These are phyloP conservation scores for Pseudogymnoascus sp. DNA, from an alignment of 2,329 filamentous ascomycete species.

Conservation along the genomic window DNA sequence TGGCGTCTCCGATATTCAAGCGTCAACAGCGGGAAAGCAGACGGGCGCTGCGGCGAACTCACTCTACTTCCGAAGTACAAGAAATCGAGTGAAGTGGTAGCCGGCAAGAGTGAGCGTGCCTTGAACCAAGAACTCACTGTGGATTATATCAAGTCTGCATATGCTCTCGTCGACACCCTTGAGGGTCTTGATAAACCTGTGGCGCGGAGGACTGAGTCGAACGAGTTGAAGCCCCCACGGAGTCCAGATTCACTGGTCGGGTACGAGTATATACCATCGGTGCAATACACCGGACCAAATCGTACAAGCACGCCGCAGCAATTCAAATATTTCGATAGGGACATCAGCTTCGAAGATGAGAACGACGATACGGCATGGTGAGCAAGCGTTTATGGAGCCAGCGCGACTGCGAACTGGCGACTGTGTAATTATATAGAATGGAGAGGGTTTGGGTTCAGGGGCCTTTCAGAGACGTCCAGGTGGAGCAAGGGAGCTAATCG, in stretches of 20 bases:
- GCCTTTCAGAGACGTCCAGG: not conserved
- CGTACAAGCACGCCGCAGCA: not conserved
- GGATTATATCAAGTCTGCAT: not conserved
- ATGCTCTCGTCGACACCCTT: not conserved
- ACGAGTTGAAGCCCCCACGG: not conserved
- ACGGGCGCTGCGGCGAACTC: slow-evolving; percentile 16
- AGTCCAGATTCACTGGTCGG: not conserved
- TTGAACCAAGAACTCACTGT: not conserved
- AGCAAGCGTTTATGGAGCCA: not conserved
- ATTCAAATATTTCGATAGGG: not conserved
- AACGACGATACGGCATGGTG: slow-evolving; percentile 2
- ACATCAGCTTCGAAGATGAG: not conserved
- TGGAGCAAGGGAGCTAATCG: slow-evolving; percentile 5
- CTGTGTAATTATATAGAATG: not conserved
- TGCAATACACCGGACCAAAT: not conserved
- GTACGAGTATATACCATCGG: slow-evolving; percentile 2
- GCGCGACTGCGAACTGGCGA: not conserved
- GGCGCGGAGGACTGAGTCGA: not conserved
- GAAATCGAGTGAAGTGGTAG: not conserved
- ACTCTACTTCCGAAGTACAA: not conserved
- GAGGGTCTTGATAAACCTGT: not conserved
- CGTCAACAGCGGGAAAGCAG: slow-evolving; percentile 27
- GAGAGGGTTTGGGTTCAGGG: not conserved
- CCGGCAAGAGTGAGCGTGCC: not conserved
- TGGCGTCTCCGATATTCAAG: slow-evolving; percentile 24